phyloP scores from a whole-genome alignment of 2,329 filamentous ascomycete species.

The Xylaria polymorpha region DNA sequence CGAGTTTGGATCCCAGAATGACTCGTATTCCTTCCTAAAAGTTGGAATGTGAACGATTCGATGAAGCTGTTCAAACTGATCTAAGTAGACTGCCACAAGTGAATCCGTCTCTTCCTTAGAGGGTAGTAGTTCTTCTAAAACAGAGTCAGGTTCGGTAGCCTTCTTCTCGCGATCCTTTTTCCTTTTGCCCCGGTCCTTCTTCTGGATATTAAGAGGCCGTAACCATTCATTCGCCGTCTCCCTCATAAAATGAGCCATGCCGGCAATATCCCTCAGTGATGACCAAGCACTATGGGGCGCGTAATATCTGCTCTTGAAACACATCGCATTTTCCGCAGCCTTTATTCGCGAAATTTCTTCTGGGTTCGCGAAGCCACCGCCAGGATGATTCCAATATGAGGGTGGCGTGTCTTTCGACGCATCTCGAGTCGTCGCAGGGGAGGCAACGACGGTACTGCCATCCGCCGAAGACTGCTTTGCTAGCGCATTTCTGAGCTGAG shows the following conservation, averaged over 20 bases:
- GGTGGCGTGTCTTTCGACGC: constrained; percentile 53
- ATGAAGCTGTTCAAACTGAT: constrained; percentile 67
- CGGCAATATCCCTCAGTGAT: constrained; percentile 66
- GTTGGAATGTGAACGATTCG: constrained; percentile 70
- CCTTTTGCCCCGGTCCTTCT: constrained; percentile 66
- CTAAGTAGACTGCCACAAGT: constrained; percentile 62
- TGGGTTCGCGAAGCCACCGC: constrained; percentile 49
- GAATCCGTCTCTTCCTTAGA: constrained; percentile 61
- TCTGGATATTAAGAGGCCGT: constrained; percentile 65
- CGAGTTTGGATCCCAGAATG: constrained; percentile 63
- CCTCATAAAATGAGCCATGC: constrained; percentile 70
- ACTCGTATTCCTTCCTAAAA: constrained; percentile 66
- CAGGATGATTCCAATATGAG: constrained; percentile 45
- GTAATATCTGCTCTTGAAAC: constrained; percentile 70
- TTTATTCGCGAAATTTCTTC: constrained; percentile 38
- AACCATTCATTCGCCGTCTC: constrained; percentile 72
- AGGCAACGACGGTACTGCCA: constrained; percentile 63
- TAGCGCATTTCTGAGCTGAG: constrained; percentile 66
- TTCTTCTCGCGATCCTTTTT: constrained; percentile 64
- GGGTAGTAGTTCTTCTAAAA: constrained; percentile 64
- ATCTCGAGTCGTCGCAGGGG: constrained; percentile 60
- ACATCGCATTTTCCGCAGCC: constrained; percentile 63
- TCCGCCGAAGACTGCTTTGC: constrained; percentile 61
- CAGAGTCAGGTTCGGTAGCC: constrained; percentile 60
- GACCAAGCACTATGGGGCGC: constrained; percentile 71